Evolutionary conservation across 352 stramenopile species (phyloP).

Genomic region (Blastocystis sp.): DNA sequence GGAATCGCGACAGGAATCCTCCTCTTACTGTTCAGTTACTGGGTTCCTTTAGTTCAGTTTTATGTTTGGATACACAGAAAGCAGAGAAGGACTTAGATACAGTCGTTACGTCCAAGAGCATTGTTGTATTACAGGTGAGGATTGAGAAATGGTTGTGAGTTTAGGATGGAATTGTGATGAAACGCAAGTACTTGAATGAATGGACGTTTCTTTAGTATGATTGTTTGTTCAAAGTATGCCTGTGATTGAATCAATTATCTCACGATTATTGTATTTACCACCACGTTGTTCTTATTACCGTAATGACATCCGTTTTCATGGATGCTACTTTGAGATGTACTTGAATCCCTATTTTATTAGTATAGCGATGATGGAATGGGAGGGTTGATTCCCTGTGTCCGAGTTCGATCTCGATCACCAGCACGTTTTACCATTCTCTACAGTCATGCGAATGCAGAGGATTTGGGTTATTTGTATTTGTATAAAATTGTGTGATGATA

Average conservation of each 20-base stretch:
- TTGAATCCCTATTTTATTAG: too few species aligned
- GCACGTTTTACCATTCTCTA: slow-evolving; percentile 5
- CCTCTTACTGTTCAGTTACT: slow-evolving; percentile 5
- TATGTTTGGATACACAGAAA: neutral
- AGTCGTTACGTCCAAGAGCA: neutral
- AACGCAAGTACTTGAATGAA: slow-evolving; percentile 17
- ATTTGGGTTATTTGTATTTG: slow-evolving; percentile 14
- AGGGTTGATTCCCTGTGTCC: neutral
- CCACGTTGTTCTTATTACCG: neutral
- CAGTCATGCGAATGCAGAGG: slow-evolving; percentile 62
- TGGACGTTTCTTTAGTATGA: neutral
- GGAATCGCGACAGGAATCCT: neutral
- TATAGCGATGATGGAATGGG: neutral
- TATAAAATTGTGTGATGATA: neutral
- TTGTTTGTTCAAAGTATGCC: neutral
- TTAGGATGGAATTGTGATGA: slow-evolving; percentile 11
- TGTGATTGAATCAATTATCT: neutral
- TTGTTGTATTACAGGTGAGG: neutral
- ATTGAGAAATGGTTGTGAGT: neutral
- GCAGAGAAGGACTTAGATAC: neutral
- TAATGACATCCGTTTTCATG: neutral
- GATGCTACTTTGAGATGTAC: slow-evolving; percentile 5
- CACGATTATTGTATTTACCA: neutral
- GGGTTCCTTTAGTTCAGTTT: slow-evolving; percentile 7
- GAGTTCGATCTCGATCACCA: neutral